Percentiles rank a stretch among this genome's conserved stretches.
These are phyloP conservation scores for Pleodorina starrii DNA, from an alignment of 139 green algal species.

Conservation along the genomic window DNA sequence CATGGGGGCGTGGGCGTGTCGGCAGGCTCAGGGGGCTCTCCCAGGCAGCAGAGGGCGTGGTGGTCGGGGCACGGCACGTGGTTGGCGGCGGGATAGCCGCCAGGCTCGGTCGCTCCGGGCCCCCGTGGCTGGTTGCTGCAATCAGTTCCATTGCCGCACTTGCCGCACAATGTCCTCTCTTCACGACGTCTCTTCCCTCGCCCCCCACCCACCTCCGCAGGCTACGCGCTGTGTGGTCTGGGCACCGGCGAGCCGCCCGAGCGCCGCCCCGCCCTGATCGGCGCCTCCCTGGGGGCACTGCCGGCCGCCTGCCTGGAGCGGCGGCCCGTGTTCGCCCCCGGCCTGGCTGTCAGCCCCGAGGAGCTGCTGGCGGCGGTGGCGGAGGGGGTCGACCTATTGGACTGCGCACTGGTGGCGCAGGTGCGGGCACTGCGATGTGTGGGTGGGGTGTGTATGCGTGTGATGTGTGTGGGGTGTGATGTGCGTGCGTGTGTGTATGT, in stretches of 20 bases:
- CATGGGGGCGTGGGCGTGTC: no score
- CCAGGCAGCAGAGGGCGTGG: no score
- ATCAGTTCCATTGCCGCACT: no score
- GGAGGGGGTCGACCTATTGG: constrained; percentile 74
- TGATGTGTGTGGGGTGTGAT: no score
- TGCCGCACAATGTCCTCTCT: neutral
- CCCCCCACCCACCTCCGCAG: constrained; percentile 20
- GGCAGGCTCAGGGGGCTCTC: no score
- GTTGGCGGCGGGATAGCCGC: no score
- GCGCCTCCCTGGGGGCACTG: constrained; percentile 56
- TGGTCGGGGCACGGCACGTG: no score
- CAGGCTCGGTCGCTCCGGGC: no score
- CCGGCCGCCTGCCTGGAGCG: neutral
- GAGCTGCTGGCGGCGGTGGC: constrained; percentile 77
- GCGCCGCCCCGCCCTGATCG: constrained; percentile 58
- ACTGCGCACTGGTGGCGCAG: constrained; percentile 65
- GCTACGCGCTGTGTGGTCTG: constrained; percentile 76
- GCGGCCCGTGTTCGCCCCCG: constrained; percentile 63
- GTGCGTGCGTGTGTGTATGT: no score
- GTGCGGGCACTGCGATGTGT: neutral
- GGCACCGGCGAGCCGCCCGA: constrained; percentile 73
- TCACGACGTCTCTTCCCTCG: neutral
- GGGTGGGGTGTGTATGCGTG: no score
- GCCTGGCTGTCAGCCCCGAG: constrained; percentile 53
- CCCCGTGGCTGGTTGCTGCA: no score